A percentile compares a stretch with the other conserved stretches of the same genome.
Evolutionary conservation across 306 rosid species (phyloP).

Genomic region (Sesbania bispinosa): DNA sequence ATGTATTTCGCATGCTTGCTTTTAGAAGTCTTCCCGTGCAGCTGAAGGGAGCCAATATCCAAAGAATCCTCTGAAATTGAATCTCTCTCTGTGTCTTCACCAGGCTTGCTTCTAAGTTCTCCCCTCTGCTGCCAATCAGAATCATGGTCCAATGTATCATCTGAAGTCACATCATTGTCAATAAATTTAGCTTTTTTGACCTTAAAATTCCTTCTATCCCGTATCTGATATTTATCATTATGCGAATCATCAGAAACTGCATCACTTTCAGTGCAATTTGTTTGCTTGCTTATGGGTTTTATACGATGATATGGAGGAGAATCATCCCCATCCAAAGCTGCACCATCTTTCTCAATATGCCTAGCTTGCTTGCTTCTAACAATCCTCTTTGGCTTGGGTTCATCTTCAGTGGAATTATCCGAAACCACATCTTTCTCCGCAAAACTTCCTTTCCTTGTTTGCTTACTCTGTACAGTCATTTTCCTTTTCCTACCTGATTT

Average conservation of each 20-base stretch:
- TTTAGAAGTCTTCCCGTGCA: conserved; percentile 14
- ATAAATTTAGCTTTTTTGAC: conserved; percentile 12
- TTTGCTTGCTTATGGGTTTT: conserved; percentile 25
- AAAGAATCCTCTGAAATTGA: conserved; percentile 33
- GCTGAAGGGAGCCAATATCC: conserved; percentile 27
- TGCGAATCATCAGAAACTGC: conserved; percentile 34
- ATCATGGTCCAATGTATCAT: conserved; percentile 42
- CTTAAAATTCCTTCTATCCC: conserved; percentile 9
- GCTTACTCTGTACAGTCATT: conserved; percentile 33
- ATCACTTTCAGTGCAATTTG: conserved; percentile 32
- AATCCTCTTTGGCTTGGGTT: conserved; percentile 31
- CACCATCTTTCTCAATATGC: conserved; percentile 40
- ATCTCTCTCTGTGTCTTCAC: conserved; percentile 36
- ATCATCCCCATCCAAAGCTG: conserved; percentile 32
- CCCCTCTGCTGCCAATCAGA: conserved; percentile 48
- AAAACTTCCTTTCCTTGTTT: conserved; percentile 52
- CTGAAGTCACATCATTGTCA: conserved; percentile 37
- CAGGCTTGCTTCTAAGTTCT: conserved; percentile 47
- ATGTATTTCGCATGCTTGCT: conserved; percentile 19
- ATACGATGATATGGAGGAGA: conserved; percentile 22
- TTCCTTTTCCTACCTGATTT: conserved; percentile 79
- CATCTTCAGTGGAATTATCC: conserved; percentile 35
- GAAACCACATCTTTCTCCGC: conserved; percentile 33
- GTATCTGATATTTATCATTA: conserved; percentile 30
- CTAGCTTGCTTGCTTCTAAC: conserved; percentile 49